A percentile compares a stretch with the other conserved stretches of the same genome.
Conservation (phyloP, 2,329 filamentous ascomycete species). For the Didymella exigua region DNA sequence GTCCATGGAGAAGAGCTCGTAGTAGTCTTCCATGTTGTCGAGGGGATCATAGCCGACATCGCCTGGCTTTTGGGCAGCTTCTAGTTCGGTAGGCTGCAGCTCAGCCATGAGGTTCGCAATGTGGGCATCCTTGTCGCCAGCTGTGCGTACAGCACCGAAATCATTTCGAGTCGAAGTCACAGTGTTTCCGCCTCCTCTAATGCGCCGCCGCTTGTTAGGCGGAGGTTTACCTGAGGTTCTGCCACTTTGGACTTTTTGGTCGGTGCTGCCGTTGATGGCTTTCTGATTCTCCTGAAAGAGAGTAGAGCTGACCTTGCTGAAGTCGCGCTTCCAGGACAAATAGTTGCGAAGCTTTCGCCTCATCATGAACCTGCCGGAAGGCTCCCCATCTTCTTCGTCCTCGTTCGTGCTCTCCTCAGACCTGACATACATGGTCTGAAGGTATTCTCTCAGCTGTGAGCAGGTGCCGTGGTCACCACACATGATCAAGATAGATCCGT, state of each 20-base stretch:
- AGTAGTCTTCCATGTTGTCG: constrained; percentile 90
- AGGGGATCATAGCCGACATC: constrained; percentile 79
- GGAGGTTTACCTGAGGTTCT: constrained; percentile 66
- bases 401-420: constrained; percentile 53
- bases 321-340: constrained; percentile 86
- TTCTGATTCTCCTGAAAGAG: constrained; percentile 82
- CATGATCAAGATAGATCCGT: constrained; percentile 94
- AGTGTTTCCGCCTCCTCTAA: constrained; percentile 75
- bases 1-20: constrained; percentile 87
- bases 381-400: constrained; percentile 59
- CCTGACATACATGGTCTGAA: constrained; percentile 85
- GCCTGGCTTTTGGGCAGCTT: constrained; percentile 71
- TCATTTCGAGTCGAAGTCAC: constrained; percentile 68
- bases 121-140: constrained; percentile 82
- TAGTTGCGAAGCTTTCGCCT: constrained; percentile 84
- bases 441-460: constrained; percentile 84
- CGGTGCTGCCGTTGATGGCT: constrained; percentile 70
- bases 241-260: constrained; percentile 57
- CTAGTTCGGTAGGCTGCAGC: constrained; percentile 78
- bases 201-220: constrained; percentile 81
- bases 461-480: constrained; percentile 87
- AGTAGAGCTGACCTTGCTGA: constrained; percentile 80
- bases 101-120: constrained; percentile 83
- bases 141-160: constrained; percentile 73
- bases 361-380: constrained; percentile 88